Evolutionary conservation across 257 asterid species (phyloP), one percentile per base, ranked within the genome.

Genomic region (Verbascum thapsus): DNA sequence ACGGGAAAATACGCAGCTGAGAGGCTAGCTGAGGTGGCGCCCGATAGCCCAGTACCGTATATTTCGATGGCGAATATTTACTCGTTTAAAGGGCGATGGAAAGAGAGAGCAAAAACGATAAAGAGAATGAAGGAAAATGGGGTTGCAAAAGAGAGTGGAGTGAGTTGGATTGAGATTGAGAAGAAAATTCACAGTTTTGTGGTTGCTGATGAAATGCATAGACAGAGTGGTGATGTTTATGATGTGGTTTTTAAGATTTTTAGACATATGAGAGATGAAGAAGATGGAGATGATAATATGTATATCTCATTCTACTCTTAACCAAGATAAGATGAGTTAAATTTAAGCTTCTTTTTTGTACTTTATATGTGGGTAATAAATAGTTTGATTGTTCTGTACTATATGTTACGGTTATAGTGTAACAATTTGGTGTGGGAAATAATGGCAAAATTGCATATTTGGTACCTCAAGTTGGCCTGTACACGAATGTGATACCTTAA

Each of bases 151-250:
- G 95, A 88, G 68, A 77, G 76, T 0, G 98, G 97, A 35, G 60
- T 64, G 26, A 89, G 98, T 61, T 92, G 92, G 89, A 85, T 92
- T 53, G 96, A 81, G 83, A 78, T 84, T 12, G 88, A 80, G 39
- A 85, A 73, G 63, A 72, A 72, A 74, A 68, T 79, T 53, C 89
- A 80, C 48, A 71, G 84, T 53, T 88, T 91, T 47, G 88, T 76
- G 1, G 96, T 88, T 66, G 88, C 87, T 30, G 98, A 88, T 77
- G 70, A 76, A 71, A 79, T 69, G 83, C 95, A 89, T 81, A 80
- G 84, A 32, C 75, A 58, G 50, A 68, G 69, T 37, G 79, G 60
- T 26, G 63, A 67, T 74, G 72, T 83, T 55, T 77, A 79, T 50
- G 55, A 13, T 13, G 41, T 69, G 8, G 53, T 83, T 64, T 30